Base-by-base conservation (phyloP, 345 rosid genomes). In the Camelina hispida region DNA sequence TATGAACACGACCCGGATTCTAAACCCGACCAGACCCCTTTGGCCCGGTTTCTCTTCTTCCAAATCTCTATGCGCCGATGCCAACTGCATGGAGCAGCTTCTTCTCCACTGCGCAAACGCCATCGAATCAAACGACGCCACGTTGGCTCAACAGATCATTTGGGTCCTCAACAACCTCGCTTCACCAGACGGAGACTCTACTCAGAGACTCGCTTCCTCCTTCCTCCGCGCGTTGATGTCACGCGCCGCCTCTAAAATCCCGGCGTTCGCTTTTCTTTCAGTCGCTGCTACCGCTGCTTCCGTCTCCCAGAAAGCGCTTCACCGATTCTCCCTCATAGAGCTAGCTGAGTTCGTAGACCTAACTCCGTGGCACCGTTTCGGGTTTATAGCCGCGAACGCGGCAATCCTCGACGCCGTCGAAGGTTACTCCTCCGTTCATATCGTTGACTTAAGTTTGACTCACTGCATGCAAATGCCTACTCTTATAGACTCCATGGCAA, bases 381-480 rank as follows among this genome's bases (percentile, higher is more conserved):
- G 98, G 3, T 94, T 88, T 85, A 87, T 97, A 1, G 87, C 95
- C 0, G 96, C 98, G 6, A 94, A 91, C 58, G 88, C 95, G 13
- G 88, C 91, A 2, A 84, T 94, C 3, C 58, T 91, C 2, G 96
- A 94, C 55, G 94, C 97, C 1, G 79, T 87, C 3, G 87, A 94
- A 65, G 97, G 97, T 54, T 85, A 78, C 64, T 80, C 95, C 0
- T 80, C 84, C 6, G 74, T 94, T 25, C 98, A 91, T 69, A 89
- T 94, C 52, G 93, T 94, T 16, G 98, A 94, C 77, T 72, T 94
- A 17, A 88, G 95, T 84, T 80, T 81, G 50, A 91, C 91, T 3
- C 95, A 91, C 63, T 94, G 96, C 89, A 94, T 94, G 98, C 98
- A 94, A 80, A 90, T 94, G 66, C 98, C 97, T 43, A 94, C 95